Conservation (phyloP, 768 basidiomycete genomes). For the Cubamyces sp. region DNA sequence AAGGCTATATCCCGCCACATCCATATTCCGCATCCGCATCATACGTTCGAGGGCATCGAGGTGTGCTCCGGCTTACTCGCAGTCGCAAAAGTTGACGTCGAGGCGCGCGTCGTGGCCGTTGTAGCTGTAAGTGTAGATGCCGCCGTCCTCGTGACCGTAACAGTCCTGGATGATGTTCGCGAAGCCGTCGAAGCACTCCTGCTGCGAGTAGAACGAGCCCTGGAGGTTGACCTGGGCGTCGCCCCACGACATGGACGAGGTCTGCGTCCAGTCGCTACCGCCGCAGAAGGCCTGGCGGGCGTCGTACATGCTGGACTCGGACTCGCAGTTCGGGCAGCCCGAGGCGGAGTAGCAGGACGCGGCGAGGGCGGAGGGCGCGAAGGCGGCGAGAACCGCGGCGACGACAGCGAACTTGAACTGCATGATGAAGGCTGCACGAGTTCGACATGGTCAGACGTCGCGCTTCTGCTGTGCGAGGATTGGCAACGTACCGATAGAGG, state of each 20-base stretch:
- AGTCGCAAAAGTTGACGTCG: constrained; percentile 3
- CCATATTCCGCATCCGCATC: background rate
- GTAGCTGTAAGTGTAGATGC: background rate
- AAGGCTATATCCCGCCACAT: too few species aligned
- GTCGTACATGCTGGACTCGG: background rate
- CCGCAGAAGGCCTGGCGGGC: background rate
- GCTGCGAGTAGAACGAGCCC: background rate
- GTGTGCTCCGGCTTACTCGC: background rate
- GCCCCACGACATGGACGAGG: background rate
- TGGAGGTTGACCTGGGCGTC: background rate
- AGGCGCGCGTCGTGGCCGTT: background rate
- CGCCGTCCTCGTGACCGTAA: constrained; percentile 2
- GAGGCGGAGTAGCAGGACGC: background rate
- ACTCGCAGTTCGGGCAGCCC: background rate
- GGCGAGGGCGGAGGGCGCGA: background rate
- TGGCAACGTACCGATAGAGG: too few species aligned
- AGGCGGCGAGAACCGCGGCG: background rate
- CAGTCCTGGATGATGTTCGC: constrained; percentile 2
- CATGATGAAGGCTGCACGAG: background rate
- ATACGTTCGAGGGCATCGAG: background rate
- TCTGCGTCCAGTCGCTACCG: background rate
- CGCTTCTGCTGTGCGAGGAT: too few species aligned
- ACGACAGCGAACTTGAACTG: background rate
- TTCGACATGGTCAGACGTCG: too few species aligned
- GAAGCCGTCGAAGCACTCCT: constrained; percentile 1